These are phyloP conservation scores for Circinella umbellata DNA, from an alignment of 371 early-diverging fungal genomes.

Conservation along the genomic window DNA sequence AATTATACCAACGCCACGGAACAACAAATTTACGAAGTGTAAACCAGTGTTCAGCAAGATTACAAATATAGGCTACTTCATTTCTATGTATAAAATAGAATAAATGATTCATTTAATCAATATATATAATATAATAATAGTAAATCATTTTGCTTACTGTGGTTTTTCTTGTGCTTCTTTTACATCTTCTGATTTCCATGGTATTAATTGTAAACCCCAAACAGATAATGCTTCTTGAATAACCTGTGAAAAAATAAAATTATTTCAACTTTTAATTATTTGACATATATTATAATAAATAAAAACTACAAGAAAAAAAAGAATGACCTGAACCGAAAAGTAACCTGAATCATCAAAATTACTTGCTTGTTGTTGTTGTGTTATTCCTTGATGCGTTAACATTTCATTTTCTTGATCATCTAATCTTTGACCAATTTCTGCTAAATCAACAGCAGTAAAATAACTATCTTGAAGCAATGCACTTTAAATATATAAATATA, in stretches of 20 bases:
- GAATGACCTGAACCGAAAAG: constrained; percentile 79
- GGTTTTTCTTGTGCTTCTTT: constrained; percentile 53
- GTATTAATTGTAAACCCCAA: constrained; percentile 68
- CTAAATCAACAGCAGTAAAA: constrained; percentile 78
- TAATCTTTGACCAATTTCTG: constrained; percentile 65
- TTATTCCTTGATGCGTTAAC: constrained; percentile 23
- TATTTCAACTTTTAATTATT: not conserved
- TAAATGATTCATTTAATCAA: too few species aligned
- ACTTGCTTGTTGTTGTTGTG: constrained; percentile 39
- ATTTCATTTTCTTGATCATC: constrained; percentile 50
- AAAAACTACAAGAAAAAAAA: too few species aligned
- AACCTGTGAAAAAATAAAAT: constrained; percentile 41
- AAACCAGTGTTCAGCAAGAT: constrained; percentile 68
- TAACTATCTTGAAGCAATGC: constrained; percentile 58
- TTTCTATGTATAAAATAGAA: constrained; percentile 22
- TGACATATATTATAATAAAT: too few species aligned
- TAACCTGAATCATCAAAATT: constrained; percentile 86
- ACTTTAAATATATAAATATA: constrained; percentile 19
- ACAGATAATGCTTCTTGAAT: constrained; percentile 68
- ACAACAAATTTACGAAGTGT: constrained; percentile 70
- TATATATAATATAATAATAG: too few species aligned
- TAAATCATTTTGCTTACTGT: too few species aligned
- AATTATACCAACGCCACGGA: constrained; percentile 73
- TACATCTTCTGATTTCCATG: constrained; percentile 58
- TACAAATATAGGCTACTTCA: constrained; percentile 65